These are phyloP conservation scores for Claviceps maximensis DNA, from an alignment of 2,329 filamentous ascomycete genomes.

Conservation along the genomic window DNA sequence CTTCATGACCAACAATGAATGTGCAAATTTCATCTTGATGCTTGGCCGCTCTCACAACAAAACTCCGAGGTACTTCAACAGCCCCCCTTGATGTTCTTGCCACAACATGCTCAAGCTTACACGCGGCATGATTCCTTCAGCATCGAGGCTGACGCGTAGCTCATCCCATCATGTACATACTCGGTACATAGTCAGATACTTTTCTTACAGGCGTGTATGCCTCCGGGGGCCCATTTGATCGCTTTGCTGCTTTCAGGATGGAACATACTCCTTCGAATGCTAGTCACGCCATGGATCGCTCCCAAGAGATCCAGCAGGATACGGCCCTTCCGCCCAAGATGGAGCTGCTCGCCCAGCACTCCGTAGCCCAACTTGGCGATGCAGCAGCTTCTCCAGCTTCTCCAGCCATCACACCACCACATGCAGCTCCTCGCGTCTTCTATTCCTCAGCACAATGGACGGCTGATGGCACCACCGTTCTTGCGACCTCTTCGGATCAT, in stretches of 20 bases:
- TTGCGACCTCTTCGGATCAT: slow-evolving; percentile 42
- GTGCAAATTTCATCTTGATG: neutral
- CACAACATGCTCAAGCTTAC: too few relatives aligned
- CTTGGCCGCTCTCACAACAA: neutral
- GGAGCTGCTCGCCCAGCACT: slow-evolving; percentile 1
- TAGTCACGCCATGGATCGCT: neutral
- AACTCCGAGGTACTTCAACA: neutral
- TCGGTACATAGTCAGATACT: neutral
- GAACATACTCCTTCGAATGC: neutral
- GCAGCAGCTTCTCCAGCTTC: neutral
- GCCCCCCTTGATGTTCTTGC: neutral
- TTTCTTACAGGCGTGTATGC: neutral
- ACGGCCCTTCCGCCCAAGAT: neutral
- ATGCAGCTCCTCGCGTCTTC: slow-evolving; percentile 13
- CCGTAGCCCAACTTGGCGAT: neutral
- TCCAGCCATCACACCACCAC: neutral
- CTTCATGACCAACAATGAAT: neutral
- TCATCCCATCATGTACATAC: too few relatives aligned
- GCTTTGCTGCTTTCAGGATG: neutral
- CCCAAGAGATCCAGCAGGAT: neutral
- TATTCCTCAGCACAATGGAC: slow-evolving; percentile 35
- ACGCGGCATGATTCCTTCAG: too few relatives aligned
- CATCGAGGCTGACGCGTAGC: too few relatives aligned
- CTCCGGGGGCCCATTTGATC: neutral
- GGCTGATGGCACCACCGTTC: slow-evolving; percentile 43